A percentile compares a stretch with the other conserved stretches of the same genome.
Evolutionary conservation across 192 early-diverging fungal genomes (phyloP).

Genomic region (Haplosporangium gracile): DNA sequence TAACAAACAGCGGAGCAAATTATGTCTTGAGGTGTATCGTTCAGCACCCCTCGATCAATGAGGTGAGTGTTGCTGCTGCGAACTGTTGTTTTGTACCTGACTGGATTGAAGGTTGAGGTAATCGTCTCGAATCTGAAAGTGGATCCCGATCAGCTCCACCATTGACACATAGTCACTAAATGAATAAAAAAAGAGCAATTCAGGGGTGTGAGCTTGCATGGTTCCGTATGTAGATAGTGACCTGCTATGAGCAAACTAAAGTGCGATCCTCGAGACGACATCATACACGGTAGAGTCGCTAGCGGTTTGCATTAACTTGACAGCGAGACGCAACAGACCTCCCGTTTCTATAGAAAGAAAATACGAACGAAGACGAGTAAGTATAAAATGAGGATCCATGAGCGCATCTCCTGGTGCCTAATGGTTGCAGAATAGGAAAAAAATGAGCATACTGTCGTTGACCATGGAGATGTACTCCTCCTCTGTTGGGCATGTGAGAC

Average conservation of each 20-base stretch:
- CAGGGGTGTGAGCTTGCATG: no score
- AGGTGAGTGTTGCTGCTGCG: no score
- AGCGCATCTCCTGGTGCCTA: background rate
- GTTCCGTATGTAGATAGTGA: background rate
- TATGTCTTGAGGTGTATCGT: background rate
- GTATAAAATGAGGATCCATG: background rate
- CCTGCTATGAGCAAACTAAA: background rate
- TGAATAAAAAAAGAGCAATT: background rate
- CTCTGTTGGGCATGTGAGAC: conserved; percentile 90
- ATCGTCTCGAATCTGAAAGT: conserved; percentile 98
- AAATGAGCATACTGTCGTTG: conserved; percentile 80
- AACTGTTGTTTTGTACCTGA: conserved; percentile 60
- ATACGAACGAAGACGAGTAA: background rate
- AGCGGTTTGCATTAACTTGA: conserved; percentile 93
- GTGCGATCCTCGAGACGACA: conserved; percentile 25
- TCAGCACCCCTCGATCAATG: background rate
- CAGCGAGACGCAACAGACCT: conserved; percentile 92
- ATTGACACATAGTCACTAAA: conserved; percentile 77
- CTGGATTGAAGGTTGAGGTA: conserved; percentile 93
- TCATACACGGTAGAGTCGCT: conserved; percentile 50
- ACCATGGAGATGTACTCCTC: conserved; percentile 97
- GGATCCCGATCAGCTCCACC: conserved; percentile 91
- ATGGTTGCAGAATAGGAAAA: background rate
- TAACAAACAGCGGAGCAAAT: background rate
- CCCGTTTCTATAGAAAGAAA: conserved; percentile 82